Evolutionary conservation across 1,139 yeast genomes (phyloP).

Genomic region (Meyerozyma guilliermondii): DNA sequence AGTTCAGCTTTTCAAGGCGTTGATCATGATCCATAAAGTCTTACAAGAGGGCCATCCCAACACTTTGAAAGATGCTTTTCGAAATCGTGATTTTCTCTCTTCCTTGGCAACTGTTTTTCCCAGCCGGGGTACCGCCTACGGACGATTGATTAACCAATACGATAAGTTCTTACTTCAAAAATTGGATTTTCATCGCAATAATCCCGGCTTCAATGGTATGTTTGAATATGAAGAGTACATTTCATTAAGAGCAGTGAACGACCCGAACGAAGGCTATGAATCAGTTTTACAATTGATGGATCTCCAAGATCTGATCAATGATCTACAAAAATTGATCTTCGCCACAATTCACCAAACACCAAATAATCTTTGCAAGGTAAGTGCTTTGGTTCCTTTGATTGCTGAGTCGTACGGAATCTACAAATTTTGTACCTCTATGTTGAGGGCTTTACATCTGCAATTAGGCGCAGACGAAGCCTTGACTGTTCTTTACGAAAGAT

Average conservation of each 20-base stretch:
- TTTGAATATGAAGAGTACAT: slow-evolving; percentile 95
- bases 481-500: slow-evolving; percentile 68
- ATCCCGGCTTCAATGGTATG: slow-evolving; percentile 89
- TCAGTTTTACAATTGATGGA: slow-evolving; percentile 82
- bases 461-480: slow-evolving; percentile 76
- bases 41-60: slow-evolving; percentile 94
- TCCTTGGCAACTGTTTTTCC: slow-evolving; percentile 42
- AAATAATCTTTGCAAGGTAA: slow-evolving; percentile 73
- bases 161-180: slow-evolving; percentile 66
- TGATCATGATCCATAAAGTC: slow-evolving; percentile 87
- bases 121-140: slow-evolving; percentile 49
- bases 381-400: slow-evolving; percentile 86
- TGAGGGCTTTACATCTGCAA: slow-evolving; percentile 79
- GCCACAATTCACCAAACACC: slow-evolving; percentile 64
- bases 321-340: slow-evolving; percentile 72
- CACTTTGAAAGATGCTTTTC: slow-evolving; percentile 75
- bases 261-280: slow-evolving; percentile 95
- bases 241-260: slow-evolving; percentile 80
- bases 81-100: slow-evolving; percentile 48
- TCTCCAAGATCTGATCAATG: slow-evolving; percentile 80
- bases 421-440: slow-evolving; percentile 84
- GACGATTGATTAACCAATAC: slow-evolving; percentile 69
- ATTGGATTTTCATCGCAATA: slow-evolving; percentile 76
- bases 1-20: slow-evolving; percentile 80
- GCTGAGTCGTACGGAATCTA: slow-evolving; percentile 94